Evolutionary conservation across 257 asterid genomes (phyloP).

Genomic region (Cordia subcordata): DNA sequence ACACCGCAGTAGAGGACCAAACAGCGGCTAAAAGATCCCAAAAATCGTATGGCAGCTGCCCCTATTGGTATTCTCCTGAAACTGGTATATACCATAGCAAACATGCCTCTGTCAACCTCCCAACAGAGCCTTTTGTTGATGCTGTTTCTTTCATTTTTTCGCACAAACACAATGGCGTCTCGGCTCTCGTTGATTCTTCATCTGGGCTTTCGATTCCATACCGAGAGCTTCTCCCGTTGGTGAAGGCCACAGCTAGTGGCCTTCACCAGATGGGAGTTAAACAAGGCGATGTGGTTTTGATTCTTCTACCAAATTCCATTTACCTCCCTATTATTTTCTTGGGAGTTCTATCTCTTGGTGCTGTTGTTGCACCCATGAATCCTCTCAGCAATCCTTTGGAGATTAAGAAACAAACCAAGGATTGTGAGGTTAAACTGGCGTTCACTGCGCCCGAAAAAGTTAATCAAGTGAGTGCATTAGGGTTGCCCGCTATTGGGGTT

Average conservation of each 20-base stretch:
- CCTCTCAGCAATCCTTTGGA: constrained; percentile 48
- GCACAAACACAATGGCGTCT: constrained; percentile 31
- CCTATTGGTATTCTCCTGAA: constrained; percentile 45
- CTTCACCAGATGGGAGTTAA: constrained; percentile 44
- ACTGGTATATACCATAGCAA: constrained; percentile 55
- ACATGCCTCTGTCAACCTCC: constrained; percentile 37
- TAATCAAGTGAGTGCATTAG: constrained; percentile 31
- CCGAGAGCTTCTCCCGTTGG: constrained; percentile 32
- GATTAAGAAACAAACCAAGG: constrained; percentile 49
- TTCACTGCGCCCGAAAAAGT: constrained; percentile 30
- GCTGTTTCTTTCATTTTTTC: constrained; percentile 63
- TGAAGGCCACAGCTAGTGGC: constrained; percentile 58
- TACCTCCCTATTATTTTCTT: constrained; percentile 49
- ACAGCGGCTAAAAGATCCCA: not conserved
- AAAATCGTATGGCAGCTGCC: not conserved
- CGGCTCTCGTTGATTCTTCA: constrained; percentile 53
- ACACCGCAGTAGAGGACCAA: not conserved
- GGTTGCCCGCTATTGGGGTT: constrained; percentile 33
- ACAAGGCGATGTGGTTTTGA: constrained; percentile 54
- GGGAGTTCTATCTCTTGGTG: constrained; percentile 57
- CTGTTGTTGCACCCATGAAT: constrained; percentile 52
- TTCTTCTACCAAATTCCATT: constrained; percentile 54
- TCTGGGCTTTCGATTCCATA: constrained; percentile 50
- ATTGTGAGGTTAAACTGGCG: constrained; percentile 34
- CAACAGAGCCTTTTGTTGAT: constrained; percentile 47